Conservation (phyloP, 345 rosid species). For the Heritiera fomes region DNA sequence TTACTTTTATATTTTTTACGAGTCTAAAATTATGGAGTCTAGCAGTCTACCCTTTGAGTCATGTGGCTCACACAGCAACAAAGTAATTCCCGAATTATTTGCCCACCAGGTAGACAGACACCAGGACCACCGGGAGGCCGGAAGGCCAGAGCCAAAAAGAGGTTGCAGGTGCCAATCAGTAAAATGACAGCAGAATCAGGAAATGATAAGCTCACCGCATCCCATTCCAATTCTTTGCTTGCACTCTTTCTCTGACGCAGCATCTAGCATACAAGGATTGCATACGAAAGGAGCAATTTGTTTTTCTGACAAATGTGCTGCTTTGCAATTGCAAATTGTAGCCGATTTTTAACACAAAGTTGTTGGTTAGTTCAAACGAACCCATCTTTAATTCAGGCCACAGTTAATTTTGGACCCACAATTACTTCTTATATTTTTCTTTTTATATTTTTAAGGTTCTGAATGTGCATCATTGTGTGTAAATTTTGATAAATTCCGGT, state of each 20-base stretch:
- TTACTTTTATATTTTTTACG: too few species aligned
- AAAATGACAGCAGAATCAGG: background rate
- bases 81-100: background rate
- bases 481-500: background rate
- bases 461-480: background rate
- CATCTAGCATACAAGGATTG: background rate
- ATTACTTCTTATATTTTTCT: background rate
- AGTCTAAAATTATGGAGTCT: too few species aligned
- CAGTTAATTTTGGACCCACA: conserved; percentile 4
- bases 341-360: background rate
- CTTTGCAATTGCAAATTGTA: background rate
- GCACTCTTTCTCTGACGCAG: background rate
- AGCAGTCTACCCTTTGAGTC: too few species aligned
- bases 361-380: conserved; percentile 21
- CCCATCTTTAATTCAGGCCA: background rate
- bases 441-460: background rate
- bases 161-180: conserved; percentile 4
- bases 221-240: conserved; percentile 13
- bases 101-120: background rate
- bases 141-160: background rate
- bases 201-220: background rate
- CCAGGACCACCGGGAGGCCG: conserved; percentile 14
- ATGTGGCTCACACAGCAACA: background rate
- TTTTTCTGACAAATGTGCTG: background rate
- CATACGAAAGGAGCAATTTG: background rate